Conservation (phyloP, 2,329 filamentous ascomycete species). For the Exophiala dermatitidis region DNA sequence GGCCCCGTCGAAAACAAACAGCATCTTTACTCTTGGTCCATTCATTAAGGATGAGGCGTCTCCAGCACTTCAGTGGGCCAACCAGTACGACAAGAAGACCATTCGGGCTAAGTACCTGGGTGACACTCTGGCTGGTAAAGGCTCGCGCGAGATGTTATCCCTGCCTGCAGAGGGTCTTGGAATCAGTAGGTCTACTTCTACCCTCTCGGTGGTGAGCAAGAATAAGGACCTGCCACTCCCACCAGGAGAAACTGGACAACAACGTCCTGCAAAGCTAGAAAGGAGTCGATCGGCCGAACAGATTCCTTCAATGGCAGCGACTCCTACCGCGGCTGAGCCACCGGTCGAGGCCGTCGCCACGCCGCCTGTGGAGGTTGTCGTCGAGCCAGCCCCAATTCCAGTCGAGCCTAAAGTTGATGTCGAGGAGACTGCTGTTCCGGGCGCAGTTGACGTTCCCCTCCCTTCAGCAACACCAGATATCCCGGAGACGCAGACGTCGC, state of each 20-base stretch:
- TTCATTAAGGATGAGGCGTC: conserved; percentile 79
- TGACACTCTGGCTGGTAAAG: conserved; percentile 64
- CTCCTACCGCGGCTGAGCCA: background rate
- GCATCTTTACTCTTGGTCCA: conserved; percentile 80
- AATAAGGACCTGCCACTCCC: conserved; percentile 24
- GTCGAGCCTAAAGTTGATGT: conserved; percentile 28
- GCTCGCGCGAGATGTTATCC: conserved; percentile 45
- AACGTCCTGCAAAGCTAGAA: conserved; percentile 6
- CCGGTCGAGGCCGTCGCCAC: background rate
- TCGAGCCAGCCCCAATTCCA: conserved; percentile 9
- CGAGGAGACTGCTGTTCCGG: conserved; percentile 25
- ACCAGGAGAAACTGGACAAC: conserved; percentile 8
- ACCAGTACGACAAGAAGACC: conserved; percentile 83
- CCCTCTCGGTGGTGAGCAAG: conserved; percentile 20
- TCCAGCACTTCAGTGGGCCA: conserved; percentile 94
- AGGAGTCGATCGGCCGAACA: conserved; percentile 18
- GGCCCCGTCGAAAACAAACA: conserved; percentile 67
- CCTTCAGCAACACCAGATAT: conserved; percentile 23
- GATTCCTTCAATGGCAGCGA: background rate
- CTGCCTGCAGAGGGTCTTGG: conserved; percentile 33
- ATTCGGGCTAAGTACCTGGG: conserved; percentile 80
- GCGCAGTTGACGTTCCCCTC: conserved; percentile 33
- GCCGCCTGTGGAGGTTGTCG: background rate
- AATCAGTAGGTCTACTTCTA: conserved; percentile 24
- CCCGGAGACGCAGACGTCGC: background rate